Percentiles rank a stretch among this genome's conserved stretches.
Conservation (phyloP, 2,329 filamentous ascomycete genomes). For the Tolypocladium paradoxum region DNA sequence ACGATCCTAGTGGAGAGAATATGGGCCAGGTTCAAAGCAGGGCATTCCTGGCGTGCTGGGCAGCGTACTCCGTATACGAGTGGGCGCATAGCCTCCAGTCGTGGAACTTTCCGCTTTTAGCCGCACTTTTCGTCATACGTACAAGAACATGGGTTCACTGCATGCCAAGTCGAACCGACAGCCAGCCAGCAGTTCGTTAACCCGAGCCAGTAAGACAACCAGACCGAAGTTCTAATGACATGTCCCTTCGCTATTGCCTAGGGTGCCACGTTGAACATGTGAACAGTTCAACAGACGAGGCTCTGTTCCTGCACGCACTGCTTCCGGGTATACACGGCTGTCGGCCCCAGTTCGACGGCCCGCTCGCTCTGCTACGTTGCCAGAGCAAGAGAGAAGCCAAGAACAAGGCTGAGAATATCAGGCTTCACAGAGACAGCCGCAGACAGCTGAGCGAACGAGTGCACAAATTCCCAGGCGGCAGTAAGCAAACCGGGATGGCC, state of each 20-base stretch:
- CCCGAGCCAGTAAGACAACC: not conserved
- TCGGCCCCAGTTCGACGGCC: not conserved
- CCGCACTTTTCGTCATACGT: not conserved
- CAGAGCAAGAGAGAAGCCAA: not conserved
- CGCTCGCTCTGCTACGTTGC: not conserved
- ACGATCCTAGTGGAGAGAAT: not conserved
- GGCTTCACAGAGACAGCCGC: not conserved
- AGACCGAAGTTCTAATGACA: not conserved
- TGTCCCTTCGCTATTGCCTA: not conserved
- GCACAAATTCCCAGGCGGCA: not conserved
- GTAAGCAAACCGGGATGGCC: not conserved
- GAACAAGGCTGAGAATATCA: not conserved
- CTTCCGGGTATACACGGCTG: not conserved
- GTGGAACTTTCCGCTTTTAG: not conserved
- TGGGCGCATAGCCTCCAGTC: not conserved
- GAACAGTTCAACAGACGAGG: not conserved
- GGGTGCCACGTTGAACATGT: not conserved
- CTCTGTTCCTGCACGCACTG: not conserved
- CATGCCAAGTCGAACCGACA: not conserved
- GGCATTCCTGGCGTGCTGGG: not conserved
- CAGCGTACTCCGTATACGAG: not conserved
- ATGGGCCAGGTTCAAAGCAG: not conserved
- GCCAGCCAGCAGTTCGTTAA: not conserved
- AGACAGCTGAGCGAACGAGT: no score
- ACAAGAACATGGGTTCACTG: not conserved